phyloP scores from a whole-genome alignment of 805 yeast species.

The Ogataea dorogensis region DNA sequence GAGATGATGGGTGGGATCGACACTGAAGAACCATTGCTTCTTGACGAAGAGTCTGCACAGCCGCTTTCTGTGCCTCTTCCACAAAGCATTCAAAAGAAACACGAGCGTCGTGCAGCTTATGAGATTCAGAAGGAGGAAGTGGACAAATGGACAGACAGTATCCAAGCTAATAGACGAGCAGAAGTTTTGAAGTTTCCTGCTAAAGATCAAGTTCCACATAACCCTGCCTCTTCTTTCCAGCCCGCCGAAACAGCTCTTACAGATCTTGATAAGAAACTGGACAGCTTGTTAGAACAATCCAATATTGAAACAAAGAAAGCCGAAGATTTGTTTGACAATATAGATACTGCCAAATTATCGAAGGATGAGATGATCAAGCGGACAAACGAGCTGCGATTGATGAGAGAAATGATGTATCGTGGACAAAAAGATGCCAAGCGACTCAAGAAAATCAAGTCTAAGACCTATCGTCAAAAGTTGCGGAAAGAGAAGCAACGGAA shows the following conservation, averaged over 20 bases:
- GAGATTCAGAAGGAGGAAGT: conserved; percentile 86
- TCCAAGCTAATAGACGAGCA: conserved; percentile 74
- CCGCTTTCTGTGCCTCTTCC: conserved; percentile 82
- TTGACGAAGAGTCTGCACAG: conserved; percentile 31
- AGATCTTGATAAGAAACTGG: conserved; percentile 67
- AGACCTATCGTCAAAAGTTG: conserved; percentile 79
- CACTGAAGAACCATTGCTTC: conserved; percentile 48
- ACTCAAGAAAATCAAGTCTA: conserved; percentile 91
- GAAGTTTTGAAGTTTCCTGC: conserved; percentile 82
- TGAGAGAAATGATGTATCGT: conserved; percentile 96
- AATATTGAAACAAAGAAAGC: conserved; percentile 68
- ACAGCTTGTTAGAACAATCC: conserved; percentile 59
- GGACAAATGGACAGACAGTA: conserved; percentile 82
- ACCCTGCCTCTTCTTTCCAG: conserved; percentile 53
- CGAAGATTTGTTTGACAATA: conserved; percentile 83
- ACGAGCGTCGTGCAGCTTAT: conserved; percentile 87
- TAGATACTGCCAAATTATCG: conserved; percentile 76
- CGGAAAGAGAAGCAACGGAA: conserved; percentile 79
- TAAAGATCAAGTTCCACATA: conserved; percentile 41
- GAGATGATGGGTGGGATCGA: conserved; percentile 73
- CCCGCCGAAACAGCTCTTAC: conserved; percentile 47
- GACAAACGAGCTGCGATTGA: conserved; percentile 77
- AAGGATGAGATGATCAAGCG: conserved; percentile 76
- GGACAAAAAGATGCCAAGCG: conserved; percentile 91
- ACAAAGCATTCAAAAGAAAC: conserved; percentile 76